A percentile compares a stretch with the other conserved stretches of the same genome.
phyloP scores from a whole-genome alignment of 2,329 filamentous ascomycete genomes.

The Alternaria longipes region DNA sequence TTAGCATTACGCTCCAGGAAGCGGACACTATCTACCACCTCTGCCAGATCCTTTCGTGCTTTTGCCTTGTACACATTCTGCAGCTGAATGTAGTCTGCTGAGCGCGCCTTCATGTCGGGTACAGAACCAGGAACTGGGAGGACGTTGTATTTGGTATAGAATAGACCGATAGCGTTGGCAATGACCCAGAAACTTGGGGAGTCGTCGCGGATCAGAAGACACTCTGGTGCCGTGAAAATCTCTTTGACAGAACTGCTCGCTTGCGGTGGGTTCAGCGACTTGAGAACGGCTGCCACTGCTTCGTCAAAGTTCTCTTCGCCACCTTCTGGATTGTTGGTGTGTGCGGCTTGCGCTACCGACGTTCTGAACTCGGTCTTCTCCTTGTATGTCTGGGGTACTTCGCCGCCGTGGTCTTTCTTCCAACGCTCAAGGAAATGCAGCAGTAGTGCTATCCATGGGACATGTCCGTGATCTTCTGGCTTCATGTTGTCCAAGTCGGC shows the following conservation, averaged over 20 bases:
- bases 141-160: conserved; percentile 75
- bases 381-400: conserved; percentile 76
- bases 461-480: conserved; percentile 86
- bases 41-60: conserved; percentile 77
- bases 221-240: conserved; percentile 77
- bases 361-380: conserved; percentile 87
- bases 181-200: conserved; percentile 87
- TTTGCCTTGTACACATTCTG: conserved; percentile 94
- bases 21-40: conserved; percentile 74
- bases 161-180: conserved; percentile 78
- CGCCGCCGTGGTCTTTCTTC: conserved; percentile 75
- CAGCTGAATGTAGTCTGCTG: conserved; percentile 85
- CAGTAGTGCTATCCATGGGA: conserved; percentile 86
- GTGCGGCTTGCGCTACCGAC: conserved; percentile 71
- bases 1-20: conserved; percentile 62
- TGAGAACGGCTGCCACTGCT: conserved; percentile 85
- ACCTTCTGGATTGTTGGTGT: conserved; percentile 79
- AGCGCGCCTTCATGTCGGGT: conserved; percentile 98
- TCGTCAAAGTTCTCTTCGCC: conserved; percentile 98
- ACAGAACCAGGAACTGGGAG: conserved; percentile 87
- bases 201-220: conserved; percentile 54
- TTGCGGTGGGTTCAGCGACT: conserved; percentile 76
- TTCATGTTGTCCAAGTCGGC: conserved; percentile 73
- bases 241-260: conserved; percentile 76
- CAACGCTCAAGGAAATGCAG: conserved; percentile 84